Base-by-base conservation (phyloP, 345 rosid species). In the Syzygium grande region DNA sequence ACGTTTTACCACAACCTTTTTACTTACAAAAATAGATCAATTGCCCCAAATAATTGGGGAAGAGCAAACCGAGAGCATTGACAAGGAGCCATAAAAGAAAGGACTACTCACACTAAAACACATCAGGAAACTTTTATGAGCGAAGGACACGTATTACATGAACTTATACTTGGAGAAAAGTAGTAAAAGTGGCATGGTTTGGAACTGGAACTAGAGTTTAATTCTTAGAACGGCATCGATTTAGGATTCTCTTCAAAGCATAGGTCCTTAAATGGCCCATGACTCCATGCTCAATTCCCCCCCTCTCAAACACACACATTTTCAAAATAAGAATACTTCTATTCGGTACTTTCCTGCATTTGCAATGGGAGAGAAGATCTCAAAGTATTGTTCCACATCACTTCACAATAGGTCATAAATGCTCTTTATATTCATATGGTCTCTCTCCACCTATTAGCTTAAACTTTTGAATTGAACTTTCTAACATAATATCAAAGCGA, bases 311-410 rank as follows among this genome's bases (percentile, higher is more conserved):
- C 7, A 59, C 34, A 59, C 13, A 27, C 41, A 65, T 30, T 30
- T 65, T 65, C 78, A 16, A 43, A 19, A 16, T 65, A 65, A 63
- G 34, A 63, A n/a, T 63, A n/a, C 73, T 63, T 61, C 30, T n/a
- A 63, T n/a, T n/a, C 6, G 38, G 38, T 29, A 65, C 77, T 14
- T 2, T 65, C 41, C 22, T 65, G 77, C 77, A 65, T 29, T 63
- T 63, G 41, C 77, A 63, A 63, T 63, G 11, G 10, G 41, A 59
- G 16, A 59, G 65, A 25, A 59, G 46, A 43, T 56, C 12, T 56
- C 9, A 12, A 0, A 55, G 1, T 55, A 0, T 55, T 0, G 2
- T 22, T 11, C 23, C 12, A 22, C 12, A 0, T 55, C 2, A 0
- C 27, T 55, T 55, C 0, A 22, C 2, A 3, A 7, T 1, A 0